Base-by-base conservation (phyloP, 768 basidiomycete genomes). In the Termitomyces sp. region DNA sequence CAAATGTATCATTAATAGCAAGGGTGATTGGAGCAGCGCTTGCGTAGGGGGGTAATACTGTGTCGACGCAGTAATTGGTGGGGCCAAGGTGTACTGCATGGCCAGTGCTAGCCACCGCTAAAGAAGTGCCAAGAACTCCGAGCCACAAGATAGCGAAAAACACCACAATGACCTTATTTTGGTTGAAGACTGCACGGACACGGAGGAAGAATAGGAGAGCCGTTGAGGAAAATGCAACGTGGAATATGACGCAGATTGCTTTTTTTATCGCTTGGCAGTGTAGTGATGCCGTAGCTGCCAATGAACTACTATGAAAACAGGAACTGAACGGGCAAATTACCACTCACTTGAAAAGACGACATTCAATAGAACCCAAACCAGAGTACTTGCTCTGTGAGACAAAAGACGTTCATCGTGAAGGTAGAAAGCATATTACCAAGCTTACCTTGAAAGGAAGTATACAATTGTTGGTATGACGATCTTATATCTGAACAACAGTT, bases 1-100 rank as follows among this genome's bases (percentile, higher is more conserved):
- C n/a, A n/a, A n/a, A n/a, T n/a, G n/a, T n/a, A n/a, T n/a, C n/a
- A n/a, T n/a, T n/a, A n/a, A n/a, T n/a, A n/a, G n/a, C n/a, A n/a
- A n/a, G n/a, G n/a, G n/a, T n/a, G n/a, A n/a, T n/a, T n/a, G n/a
- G n/a, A n/a, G n/a, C n/a, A n/a, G n/a, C n/a, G n/a, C 64, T 62
- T 4, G 64, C 65, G 59, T 66, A 71, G 2, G 46, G 53, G 34
- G 66, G 56, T 10, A 73, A 50, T 12, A 48, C 54, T 10, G 66
- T 65, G 26, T 63, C 64, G 6, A 68, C 61, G 55, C 75, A 76
- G 43, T 72, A 68, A 13, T 61, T 49, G 3, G 74, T 75, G 4
- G 67, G 63, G 10, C 69, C 70, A 39, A 75, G 63, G 47, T 68
- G 62, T 9, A 37, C 57, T 1, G 57, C 63, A 20, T 59, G 58